Percentiles rank a stretch among this genome's conserved stretches.
phyloP scores from a whole-genome alignment of 108 stramenopile genomes.

The Asterionellopsis glacialis region DNA sequence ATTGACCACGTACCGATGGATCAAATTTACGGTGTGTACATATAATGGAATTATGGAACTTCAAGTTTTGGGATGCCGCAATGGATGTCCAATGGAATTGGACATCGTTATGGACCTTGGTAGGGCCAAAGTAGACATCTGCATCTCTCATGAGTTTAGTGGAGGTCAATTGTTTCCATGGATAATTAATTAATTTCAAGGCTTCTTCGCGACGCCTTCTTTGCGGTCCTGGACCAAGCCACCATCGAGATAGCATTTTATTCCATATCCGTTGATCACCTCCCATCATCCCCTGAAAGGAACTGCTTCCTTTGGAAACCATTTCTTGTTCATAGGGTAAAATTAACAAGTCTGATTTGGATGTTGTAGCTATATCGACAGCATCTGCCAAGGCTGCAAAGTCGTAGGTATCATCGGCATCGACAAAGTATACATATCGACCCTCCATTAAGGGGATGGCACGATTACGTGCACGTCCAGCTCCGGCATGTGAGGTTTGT shows the following conservation, averaged over 20 bases:
- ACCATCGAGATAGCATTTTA: not conserved
- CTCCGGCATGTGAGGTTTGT: not conserved
- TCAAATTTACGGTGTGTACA: conserved; percentile 4
- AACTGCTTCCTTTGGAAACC: not conserved
- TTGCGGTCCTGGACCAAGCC: no score
- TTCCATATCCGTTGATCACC: conserved; percentile 4
- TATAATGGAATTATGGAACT: not conserved
- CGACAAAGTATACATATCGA: conserved; percentile 5
- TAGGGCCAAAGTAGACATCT: no score
- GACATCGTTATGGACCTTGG: conserved; percentile 10
- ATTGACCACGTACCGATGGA: not conserved
- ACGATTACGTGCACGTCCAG: not conserved
- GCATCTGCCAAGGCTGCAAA: conserved; percentile 4
- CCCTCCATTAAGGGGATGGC: conserved; percentile 6
- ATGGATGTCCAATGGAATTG: conserved; percentile 5
- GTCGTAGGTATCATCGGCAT: conserved; percentile 3
- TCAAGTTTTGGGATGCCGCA: conserved; percentile 5
- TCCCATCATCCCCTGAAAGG: conserved; percentile 2
- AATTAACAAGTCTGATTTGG: not conserved
- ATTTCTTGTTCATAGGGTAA: not conserved
- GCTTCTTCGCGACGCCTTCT: no score
- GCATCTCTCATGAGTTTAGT: no score
- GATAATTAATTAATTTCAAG: no score
- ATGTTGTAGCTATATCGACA: not conserved
- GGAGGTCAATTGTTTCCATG: no score